phyloP scores from a whole-genome alignment of 176 grass and related monocot species.

The Hordeum marinum region DNA sequence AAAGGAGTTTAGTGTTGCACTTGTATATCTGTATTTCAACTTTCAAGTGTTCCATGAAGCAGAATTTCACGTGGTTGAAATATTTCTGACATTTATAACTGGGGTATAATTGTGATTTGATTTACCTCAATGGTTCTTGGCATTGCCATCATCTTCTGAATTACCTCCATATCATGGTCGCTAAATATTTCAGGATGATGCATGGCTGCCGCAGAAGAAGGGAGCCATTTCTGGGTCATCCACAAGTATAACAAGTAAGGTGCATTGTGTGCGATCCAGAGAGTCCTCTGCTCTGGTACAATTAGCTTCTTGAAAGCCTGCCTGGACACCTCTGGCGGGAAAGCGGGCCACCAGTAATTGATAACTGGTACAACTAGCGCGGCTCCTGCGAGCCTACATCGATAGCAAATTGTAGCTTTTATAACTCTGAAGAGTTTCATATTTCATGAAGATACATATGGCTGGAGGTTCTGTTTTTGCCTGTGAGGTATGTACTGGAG shows the following conservation, averaged over 20 bases:
- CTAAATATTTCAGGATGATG: conserved; percentile 54
- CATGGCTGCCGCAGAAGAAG: conserved; percentile 49
- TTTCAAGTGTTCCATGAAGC: not conserved
- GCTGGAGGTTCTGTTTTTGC: conserved; percentile 14
- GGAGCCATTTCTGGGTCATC: conserved; percentile 77
- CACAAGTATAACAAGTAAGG: conserved; percentile 71
- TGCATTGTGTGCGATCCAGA: conserved; percentile 61
- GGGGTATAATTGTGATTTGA: not conserved
- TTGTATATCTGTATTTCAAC: not conserved
- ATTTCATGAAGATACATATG: not conserved
- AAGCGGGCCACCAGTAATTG: conserved; percentile 88
- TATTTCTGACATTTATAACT: not conserved
- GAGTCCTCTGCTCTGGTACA: conserved; percentile 52
- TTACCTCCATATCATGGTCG: conserved; percentile 50
- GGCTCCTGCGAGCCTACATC: conserved; percentile 57
- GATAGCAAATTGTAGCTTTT: not conserved
- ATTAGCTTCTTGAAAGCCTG: conserved; percentile 50
- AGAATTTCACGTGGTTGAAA: not conserved
- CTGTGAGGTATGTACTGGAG: conserved; percentile 86
- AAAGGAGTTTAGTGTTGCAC: not conserved
- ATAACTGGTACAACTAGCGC: conserved; percentile 57
- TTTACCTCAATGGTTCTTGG: conserved; percentile 38
- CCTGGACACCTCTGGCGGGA: conserved; percentile 50
- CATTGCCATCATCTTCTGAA: conserved; percentile 53
- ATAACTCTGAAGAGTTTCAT: not conserved